Conservation (phyloP, 108 stramenopile species). For the Conticribra weissflogii region DNA sequence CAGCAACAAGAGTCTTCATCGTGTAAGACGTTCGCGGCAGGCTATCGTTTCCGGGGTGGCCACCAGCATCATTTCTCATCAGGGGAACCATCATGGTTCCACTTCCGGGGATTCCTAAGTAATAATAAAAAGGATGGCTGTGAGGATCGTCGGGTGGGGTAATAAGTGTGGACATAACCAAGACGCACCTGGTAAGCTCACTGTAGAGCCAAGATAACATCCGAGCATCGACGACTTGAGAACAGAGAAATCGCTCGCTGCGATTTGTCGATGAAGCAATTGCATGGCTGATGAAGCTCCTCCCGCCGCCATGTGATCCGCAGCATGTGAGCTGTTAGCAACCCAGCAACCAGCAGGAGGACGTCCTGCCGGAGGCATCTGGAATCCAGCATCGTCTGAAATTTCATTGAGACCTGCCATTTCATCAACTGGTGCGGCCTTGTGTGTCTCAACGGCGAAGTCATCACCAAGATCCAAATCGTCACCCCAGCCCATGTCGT, state of each 20-base stretch:
- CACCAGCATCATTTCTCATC: constrained; percentile 81
- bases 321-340: constrained; percentile 93
- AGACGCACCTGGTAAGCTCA: constrained; percentile 89
- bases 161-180: no score
- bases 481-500: constrained; percentile 86
- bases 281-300: constrained; percentile 94
- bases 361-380: constrained; percentile 90
- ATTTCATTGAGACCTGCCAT: constrained; percentile 67
- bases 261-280: constrained; percentile 97
- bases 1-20: constrained; percentile 69
- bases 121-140: no score
- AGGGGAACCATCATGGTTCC: constrained; percentile 74
- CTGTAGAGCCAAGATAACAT: constrained; percentile 85
- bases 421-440: constrained; percentile 57
- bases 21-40: constrained; percentile 81
- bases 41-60: constrained; percentile 79
- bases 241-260: constrained; percentile 91
- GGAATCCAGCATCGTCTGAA: constrained; percentile 75
- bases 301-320: constrained; percentile 98
- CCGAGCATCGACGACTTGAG: constrained; percentile 82
- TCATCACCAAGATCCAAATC: constrained; percentile 81
- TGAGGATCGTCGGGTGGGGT: no score
- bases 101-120: constrained; percentile 72
- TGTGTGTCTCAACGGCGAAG: constrained; percentile 35
- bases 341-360: constrained; percentile 89